phyloP scores from a whole-genome alignment of 1,139 yeast genomes.

The Lodderomyces pseudojiufengensis region DNA sequence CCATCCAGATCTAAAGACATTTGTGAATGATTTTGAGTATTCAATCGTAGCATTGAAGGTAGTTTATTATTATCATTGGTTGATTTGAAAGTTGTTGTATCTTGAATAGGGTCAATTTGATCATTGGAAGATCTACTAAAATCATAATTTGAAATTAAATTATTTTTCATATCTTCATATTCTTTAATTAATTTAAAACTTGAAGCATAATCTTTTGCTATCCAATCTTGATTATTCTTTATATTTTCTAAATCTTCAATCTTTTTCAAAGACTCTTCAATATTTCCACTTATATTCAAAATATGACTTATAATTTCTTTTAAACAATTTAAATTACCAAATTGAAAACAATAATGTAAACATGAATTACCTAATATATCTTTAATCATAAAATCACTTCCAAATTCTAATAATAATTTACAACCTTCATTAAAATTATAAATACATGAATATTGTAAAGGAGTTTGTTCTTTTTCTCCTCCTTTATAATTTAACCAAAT shows the following conservation, averaged over 20 bases:
- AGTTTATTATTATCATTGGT: not conserved
- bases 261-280: slow-evolving; percentile 43
- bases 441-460: slow-evolving; percentile 69
- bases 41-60: no score
- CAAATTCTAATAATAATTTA: slow-evolving; percentile 68
- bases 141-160: slow-evolving; percentile 10
- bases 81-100: not conserved
- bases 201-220: slow-evolving; percentile 58
- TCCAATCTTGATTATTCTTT: slow-evolving; percentile 64
- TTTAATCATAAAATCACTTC: slow-evolving; percentile 63
- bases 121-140: not conserved
- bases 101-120: not conserved
- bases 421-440: slow-evolving; percentile 69
- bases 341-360: slow-evolving; percentile 76
- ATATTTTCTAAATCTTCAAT: slow-evolving; percentile 23
- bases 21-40: no score
- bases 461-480: slow-evolving; percentile 59
- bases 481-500: slow-evolving; percentile 52
- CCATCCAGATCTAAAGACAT: slow-evolving; percentile 6
- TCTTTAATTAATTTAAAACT: slow-evolving; percentile 41
- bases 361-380: slow-evolving; percentile 74
- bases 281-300: slow-evolving; percentile 13
- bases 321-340: slow-evolving; percentile 65
- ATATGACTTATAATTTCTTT: slow-evolving; percentile 49
- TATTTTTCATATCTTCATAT: slow-evolving; percentile 22